A percentile compares a stretch with the other conserved stretches of the same genome.
phyloP scores from a whole-genome alignment of 139 green algal genomes.

The Nannochloris sp. region DNA sequence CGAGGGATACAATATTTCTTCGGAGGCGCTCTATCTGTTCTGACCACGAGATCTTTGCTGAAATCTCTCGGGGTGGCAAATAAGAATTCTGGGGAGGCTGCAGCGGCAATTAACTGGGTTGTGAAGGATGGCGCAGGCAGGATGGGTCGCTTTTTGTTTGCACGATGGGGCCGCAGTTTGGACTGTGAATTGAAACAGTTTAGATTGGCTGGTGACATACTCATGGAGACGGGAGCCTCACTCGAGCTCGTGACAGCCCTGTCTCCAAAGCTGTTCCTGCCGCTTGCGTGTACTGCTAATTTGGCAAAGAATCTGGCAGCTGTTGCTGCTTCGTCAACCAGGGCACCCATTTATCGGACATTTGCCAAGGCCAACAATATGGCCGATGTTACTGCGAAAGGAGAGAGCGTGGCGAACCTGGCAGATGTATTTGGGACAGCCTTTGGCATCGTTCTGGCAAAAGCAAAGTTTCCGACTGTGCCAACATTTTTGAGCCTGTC shows the following conservation, averaged over 20 bases:
- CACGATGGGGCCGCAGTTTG: slow-evolving; percentile 68
- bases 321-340: slow-evolving; percentile 57
- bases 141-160: slow-evolving; percentile 79
- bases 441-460: slow-evolving; percentile 50
- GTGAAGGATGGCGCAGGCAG: slow-evolving; percentile 76
- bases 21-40: slow-evolving; percentile 32
- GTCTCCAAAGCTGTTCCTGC: slow-evolving; percentile 59
- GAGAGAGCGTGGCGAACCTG: slow-evolving; percentile 78
- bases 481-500: slow-evolving; percentile 65
- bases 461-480: slow-evolving; percentile 32
- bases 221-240: slow-evolving; percentile 55
- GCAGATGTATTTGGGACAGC: slow-evolving; percentile 72
- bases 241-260: slow-evolving; percentile 72
- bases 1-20: slow-evolving; percentile 83
- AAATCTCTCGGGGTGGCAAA: slow-evolving; percentile 54
- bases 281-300: slow-evolving; percentile 76
- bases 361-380: slow-evolving; percentile 72
- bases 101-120: slow-evolving; percentile 85
- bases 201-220: slow-evolving; percentile 49
- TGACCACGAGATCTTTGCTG: slow-evolving; percentile 66
- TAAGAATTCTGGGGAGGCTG: slow-evolving; percentile 38
- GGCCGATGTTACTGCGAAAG: slow-evolving; percentile 68
- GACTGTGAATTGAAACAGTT: slow-evolving; percentile 89
- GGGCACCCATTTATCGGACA: slow-evolving; percentile 78
- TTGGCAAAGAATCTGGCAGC: slow-evolving; percentile 73